phyloP scores from a whole-genome alignment of 78 protist genomes.

The Cavenderia fasciculata region DNA sequence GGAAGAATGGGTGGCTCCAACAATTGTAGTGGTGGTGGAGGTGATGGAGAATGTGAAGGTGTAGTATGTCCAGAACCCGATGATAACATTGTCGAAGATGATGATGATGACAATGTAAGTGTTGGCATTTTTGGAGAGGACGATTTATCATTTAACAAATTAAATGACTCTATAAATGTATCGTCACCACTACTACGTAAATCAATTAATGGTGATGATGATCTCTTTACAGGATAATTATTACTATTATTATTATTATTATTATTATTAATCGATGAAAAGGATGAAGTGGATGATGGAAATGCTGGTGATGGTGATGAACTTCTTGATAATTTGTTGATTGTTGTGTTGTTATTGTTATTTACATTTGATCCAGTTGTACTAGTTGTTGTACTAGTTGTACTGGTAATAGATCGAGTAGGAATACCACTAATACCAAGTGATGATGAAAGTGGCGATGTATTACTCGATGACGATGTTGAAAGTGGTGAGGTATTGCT shows the following conservation, averaged over 20 bases:
- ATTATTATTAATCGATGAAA: not conserved
- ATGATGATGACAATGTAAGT: not conserved
- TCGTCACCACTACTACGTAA: not conserved
- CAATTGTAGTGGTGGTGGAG: not conserved
- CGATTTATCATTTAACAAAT: no score
- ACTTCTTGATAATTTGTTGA: not conserved
- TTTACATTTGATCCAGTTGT: no score
- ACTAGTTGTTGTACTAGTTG: no score
- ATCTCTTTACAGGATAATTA: no score
- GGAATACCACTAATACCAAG: no score
- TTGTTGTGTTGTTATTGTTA: no score
- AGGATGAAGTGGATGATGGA: not conserved
- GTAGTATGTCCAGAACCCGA: not conserved
- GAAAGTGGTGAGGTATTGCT: no score
- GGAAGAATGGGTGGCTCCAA: not conserved
- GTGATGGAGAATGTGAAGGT: constrained; percentile 9
- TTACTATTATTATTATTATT: no score
- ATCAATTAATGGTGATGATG: constrained; percentile 1
- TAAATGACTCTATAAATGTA: no score
- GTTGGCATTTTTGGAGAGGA: not conserved
- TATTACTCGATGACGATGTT: no score
- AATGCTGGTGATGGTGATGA: not conserved
- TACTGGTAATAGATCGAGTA: no score
- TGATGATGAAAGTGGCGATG: no score
- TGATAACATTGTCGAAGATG: not conserved